Base-by-base conservation (phyloP, 257 asterid genomes). In the Solanum medicagineum region DNA sequence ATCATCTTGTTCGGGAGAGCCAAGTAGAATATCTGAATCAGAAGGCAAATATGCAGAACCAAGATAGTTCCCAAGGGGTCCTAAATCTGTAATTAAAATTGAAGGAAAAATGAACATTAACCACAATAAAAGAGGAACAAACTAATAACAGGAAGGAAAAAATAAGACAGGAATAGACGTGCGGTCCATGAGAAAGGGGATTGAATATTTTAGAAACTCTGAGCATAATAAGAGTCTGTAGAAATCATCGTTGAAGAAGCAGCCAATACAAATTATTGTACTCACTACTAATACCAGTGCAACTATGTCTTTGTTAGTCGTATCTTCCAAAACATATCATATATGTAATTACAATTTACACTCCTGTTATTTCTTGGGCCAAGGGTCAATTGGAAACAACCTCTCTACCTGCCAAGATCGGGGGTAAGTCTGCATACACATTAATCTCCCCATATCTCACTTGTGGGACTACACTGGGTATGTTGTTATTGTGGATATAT, bases 31-130 rank as follows among this genome's bases (percentile, higher is more conserved):
- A 89, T 96, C 99, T 47, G 99, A 96, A 90, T 96, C 98, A 55
- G 99, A 95, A 69, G 94, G 98, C 92, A 96, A 89, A 91, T 94
- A 96, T 22, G 98, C 97, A n/a, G 98, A 94, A 81, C 98, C 97
- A 3, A 96, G 94, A 86, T 96, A 95, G 88, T 95, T 96, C 89
- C 97, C 99, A 60, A 96, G 98, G 83, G 96, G 93, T 85, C 99
- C 99, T 89, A 96, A 91, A 89, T 96, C 99, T 96, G 98, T 87
- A 90, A 42, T 53, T 7, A 47, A 32, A 32, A 22, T 49, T 63
- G 42, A 6, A 40, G 74, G 12, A 69, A 83, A 70, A 60, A 73
- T 81, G 56, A 42, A 54, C 85, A 80, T 54, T 20, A 75, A 22
- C 4, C 40, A 54, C 82, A 70, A 84, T 2, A 40, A 54, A 47